phyloP scores from a whole-genome alignment of 2,329 filamentous ascomycete genomes.

The Colletotrichum camelliae region DNA sequence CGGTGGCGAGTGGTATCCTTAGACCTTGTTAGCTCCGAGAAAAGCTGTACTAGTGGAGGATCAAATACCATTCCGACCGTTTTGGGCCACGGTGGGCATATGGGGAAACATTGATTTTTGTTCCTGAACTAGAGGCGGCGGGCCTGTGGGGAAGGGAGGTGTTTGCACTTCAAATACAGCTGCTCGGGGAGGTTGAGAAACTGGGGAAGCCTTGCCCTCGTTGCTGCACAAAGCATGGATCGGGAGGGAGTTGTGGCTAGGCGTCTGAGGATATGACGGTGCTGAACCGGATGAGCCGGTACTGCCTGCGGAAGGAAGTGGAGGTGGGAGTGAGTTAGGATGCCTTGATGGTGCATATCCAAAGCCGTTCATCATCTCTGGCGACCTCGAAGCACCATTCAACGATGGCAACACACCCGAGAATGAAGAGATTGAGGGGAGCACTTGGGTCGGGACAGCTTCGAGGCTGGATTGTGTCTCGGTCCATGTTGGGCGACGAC shows the following conservation, averaged over 20 bases:
- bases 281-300: slow-evolving; percentile 43
- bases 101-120: neutral
- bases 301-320: slow-evolving; percentile 50
- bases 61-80: slow-evolving; percentile 9
- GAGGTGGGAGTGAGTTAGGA: slow-evolving; percentile 32
- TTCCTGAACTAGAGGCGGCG: slow-evolving; percentile 20
- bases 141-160: slow-evolving; percentile 7
- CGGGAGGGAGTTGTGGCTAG: slow-evolving; percentile 56
- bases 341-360: neutral
- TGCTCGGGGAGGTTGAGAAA: neutral
- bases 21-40: slow-evolving; percentile 7
- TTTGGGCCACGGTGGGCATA: neutral
- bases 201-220: slow-evolving; percentile 39
- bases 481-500: slow-evolving; percentile 20
- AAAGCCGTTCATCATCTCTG: slow-evolving; percentile 6
- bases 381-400: slow-evolving; percentile 21
- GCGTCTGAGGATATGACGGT: slow-evolving; percentile 42
- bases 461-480: slow-evolving; percentile 1
- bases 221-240: slow-evolving; percentile 56
- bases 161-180: slow-evolving; percentile 9
- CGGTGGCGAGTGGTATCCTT: slow-evolving; percentile 19
- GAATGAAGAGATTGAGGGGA: slow-evolving; percentile 34
- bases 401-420: slow-evolving; percentile 48
- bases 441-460: slow-evolving; percentile 38
- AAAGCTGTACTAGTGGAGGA: neutral